phyloP scores from a whole-genome alignment of 768 basidiomycete species.

The Mycena alexandri region DNA sequence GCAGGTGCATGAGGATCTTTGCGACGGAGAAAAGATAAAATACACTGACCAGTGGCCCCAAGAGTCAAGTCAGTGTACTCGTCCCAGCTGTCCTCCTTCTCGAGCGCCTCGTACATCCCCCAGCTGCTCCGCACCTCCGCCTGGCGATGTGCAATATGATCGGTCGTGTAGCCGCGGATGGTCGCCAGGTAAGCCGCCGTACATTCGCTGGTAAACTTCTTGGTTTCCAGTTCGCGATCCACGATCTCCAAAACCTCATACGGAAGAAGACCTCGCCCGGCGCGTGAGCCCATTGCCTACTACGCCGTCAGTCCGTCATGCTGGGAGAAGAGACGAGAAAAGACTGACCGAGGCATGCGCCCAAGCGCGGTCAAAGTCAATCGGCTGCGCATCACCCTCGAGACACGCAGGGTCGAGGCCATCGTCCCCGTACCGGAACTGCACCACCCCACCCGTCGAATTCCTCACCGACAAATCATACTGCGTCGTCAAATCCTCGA shows the following conservation, averaged over 20 bases:
- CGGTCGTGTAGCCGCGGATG: conserved; percentile 77
- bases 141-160: conserved; percentile 74
- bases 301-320: conserved; percentile 25
- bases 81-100: conserved; percentile 82
- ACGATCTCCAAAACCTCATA: conserved; percentile 87
- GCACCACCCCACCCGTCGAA: conserved; percentile 94
- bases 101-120: conserved; percentile 88
- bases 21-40: conserved; percentile 7
- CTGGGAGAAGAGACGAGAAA: not conserved
- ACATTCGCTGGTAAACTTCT: conserved; percentile 77
- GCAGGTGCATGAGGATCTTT: conserved; percentile 18
- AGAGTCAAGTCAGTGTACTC: conserved; percentile 80
- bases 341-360: conserved; percentile 79
- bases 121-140: conserved; percentile 76
- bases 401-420: conserved; percentile 96
- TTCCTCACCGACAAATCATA: conserved; percentile 97
- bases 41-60: conserved; percentile 74
- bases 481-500: conserved; percentile 96
- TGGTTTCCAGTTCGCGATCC: conserved; percentile 68
- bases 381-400: conserved; percentile 94
- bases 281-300: conserved; percentile 74
- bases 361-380: conserved; percentile 92
- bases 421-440: conserved; percentile 97
- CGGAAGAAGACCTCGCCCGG: conserved; percentile 79
- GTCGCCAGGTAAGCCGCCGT: conserved; percentile 76